Evolutionary conservation across 371 early-diverging fungal genomes (phyloP).

Genomic region (Nematocida ironsii): DNA sequence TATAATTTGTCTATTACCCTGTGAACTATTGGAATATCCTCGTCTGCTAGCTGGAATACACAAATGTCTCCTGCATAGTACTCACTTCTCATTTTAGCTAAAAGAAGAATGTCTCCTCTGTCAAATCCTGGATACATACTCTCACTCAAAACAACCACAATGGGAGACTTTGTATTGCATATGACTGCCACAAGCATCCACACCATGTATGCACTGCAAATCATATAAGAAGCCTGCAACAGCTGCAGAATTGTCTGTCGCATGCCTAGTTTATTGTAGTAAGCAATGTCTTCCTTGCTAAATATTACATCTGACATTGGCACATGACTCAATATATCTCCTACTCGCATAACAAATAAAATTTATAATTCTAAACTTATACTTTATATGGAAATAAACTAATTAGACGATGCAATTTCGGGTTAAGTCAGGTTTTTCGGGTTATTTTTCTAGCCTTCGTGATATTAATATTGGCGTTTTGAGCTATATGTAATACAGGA

Average conservation of each 20-base stretch:
- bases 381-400: background rate
- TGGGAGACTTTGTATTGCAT: conserved; percentile 87
- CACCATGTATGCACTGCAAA: conserved; percentile 77
- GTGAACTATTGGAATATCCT: conserved; percentile 93
- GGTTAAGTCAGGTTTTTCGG: too few relatives aligned
- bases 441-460: too few relatives aligned
- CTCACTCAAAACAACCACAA: conserved; percentile 94
- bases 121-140: conserved; percentile 97
- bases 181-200: conserved; percentile 84
- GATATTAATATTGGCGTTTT: too few relatives aligned
- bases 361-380: conserved; percentile 13
- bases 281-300: conserved; percentile 50
- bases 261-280: conserved; percentile 56
- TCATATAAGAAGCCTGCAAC: conserved; percentile 63
- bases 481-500: too few relatives aligned
- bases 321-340: conserved; percentile 10
- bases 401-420: too few relatives aligned
- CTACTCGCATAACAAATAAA: conserved; percentile 50
- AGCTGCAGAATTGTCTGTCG: conserved; percentile 60
- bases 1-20: conserved; percentile 76
- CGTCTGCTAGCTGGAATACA: conserved; percentile 85
- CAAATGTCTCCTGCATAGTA: conserved; percentile 81
- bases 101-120: conserved; percentile 89
- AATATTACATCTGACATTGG: conserved; percentile 57
- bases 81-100: conserved; percentile 74